Evolutionary conservation across 2,329 filamentous ascomycete species (phyloP), one percentile per base, ranked within the genome.

Genomic region (Penicillium sp.): DNA sequence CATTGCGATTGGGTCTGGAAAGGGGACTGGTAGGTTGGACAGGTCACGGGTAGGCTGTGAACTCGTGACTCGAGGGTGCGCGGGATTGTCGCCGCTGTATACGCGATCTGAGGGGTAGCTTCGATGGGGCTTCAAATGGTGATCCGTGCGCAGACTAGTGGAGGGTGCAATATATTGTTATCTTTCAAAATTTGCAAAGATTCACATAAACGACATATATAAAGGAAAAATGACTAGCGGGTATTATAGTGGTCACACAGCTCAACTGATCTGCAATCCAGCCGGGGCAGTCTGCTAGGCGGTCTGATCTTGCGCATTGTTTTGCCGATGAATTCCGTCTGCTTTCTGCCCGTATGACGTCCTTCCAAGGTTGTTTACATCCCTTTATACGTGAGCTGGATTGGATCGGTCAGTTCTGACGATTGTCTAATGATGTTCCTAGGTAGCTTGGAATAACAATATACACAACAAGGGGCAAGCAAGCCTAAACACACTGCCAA

Each of bases 401-500:
- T 11, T 6, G 11, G 4, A 16, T 22, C 10, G 7, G n/a, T 34
- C 18, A 24, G 34, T n/a, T 34, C 29, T 34, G 29, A 13, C 4
- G 16, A 24, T 4, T 4, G 1, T 22, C 6, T 2, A 14, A 22
- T 46, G 14, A 3, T 2, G 16, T 32, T 20, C 11, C 2, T 20
- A 32, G 13, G 4, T 20, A 10, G 3, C 0, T 20, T 5, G 10
- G 18, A 16, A 6, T 4, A 22, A 0, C 10, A 1, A 4, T n/a
- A 24, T 34, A 24, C 2, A 34, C 8, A 46, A 11, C 3, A 32
- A 34, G 5, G 6, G 44, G 13, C 29, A 34, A 22, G 5, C 22
- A 32, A 32, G 18, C 29, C 45, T 60, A 72, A 39, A 72, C 56
- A 57, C 70, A 73, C 44, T 68, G 51, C 71, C 71, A 74, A 9